A percentile compares a stretch with the other conserved stretches of the same genome.
Conservation (phyloP, 1,139 yeast genomes). For the Debaryomyces singareniensis region DNA sequence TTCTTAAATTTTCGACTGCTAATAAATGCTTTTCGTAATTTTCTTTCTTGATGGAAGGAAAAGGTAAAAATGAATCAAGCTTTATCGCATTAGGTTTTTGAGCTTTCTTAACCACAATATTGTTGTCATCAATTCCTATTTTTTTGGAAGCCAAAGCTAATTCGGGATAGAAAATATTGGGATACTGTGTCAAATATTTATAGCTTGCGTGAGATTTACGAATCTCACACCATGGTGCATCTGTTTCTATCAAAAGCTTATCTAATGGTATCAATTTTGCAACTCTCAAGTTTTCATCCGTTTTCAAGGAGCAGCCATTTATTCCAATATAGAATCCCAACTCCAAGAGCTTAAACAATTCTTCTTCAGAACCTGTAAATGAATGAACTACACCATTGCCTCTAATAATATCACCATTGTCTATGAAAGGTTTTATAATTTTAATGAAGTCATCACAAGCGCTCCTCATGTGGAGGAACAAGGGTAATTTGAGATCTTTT, state of each 20-base stretch:
- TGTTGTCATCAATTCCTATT: slow-evolving; percentile 8
- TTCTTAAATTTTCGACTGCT: slow-evolving; percentile 13
- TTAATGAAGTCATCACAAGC: slow-evolving; percentile 76
- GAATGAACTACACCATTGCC: slow-evolving; percentile 83
- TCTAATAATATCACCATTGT: slow-evolving; percentile 26
- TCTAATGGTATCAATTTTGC: slow-evolving; percentile 62
- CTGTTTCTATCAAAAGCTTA: slow-evolving; percentile 78
- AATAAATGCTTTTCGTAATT: slow-evolving; percentile 35
- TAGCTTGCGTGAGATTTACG: slow-evolving; percentile 77
- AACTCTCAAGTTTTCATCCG: slow-evolving; percentile 65
- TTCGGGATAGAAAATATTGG: slow-evolving; percentile 50
- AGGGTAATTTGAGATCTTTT: slow-evolving; percentile 52
- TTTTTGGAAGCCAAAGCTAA: slow-evolving; percentile 9
- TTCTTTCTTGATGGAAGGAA: slow-evolving; percentile 61
- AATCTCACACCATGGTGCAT: slow-evolving; percentile 98
- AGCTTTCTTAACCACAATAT: slow-evolving; percentile 4
- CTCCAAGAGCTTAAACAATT: slow-evolving; percentile 44
- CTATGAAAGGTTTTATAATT: slow-evolving; percentile 52
- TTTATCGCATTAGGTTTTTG: slow-evolving; percentile 13
- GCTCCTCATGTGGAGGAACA: slow-evolving; percentile 84
- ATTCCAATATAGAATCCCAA: slow-evolving; percentile 71
- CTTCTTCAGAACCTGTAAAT: slow-evolving; percentile 78
- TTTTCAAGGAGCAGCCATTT: slow-evolving; percentile 88
- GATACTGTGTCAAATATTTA: slow-evolving; percentile 46
- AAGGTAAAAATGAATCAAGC: slow-evolving; percentile 48